Conservation (phyloP, 495 filamentous ascomycete genomes). For the Melanomma pulvis-pyrius region DNA sequence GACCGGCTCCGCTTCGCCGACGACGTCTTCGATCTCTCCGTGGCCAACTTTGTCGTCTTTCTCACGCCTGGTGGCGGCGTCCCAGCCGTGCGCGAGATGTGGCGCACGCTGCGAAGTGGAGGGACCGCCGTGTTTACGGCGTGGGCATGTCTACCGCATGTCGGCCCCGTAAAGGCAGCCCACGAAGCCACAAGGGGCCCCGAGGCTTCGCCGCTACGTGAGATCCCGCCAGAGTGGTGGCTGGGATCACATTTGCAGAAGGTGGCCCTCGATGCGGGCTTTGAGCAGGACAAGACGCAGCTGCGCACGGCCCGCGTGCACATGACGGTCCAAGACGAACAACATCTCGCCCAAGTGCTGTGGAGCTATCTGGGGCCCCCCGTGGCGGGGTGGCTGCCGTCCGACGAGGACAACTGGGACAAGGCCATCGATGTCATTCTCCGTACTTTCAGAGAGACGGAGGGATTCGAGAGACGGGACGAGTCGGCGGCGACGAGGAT, state of each 20-base stretch:
- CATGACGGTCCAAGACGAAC: neutral
- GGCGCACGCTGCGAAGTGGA: constrained; percentile 35
- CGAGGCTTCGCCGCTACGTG: constrained; percentile 16
- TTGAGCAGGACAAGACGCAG: neutral
- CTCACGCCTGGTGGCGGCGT: neutral
- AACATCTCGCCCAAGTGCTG: neutral
- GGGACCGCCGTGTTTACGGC: constrained; percentile 28
- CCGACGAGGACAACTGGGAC: constrained; percentile 13
- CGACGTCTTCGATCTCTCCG: constrained; percentile 27
- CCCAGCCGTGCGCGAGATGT: constrained; percentile 25
- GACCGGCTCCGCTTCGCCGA: constrained; percentile 20
- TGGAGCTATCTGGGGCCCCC: constrained; percentile 14
- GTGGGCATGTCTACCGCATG: constrained; percentile 34
- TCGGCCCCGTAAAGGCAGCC: constrained; percentile 14
- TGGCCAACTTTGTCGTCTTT: constrained; percentile 34
- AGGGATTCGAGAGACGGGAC: too few relatives aligned
- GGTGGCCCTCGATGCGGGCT: neutral
- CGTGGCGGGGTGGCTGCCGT: neutral
- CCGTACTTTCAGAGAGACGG: too few relatives aligned
- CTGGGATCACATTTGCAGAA: neutral
- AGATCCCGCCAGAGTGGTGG: neutral
- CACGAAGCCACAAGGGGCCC: constrained; percentile 27
- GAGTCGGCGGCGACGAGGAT: too few relatives aligned
- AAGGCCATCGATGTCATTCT: constrained; percentile 1
- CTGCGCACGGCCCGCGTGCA: neutral